Conservation (phyloP, 352 stramenopile genomes). For the Globisporangium nagaii region DNA sequence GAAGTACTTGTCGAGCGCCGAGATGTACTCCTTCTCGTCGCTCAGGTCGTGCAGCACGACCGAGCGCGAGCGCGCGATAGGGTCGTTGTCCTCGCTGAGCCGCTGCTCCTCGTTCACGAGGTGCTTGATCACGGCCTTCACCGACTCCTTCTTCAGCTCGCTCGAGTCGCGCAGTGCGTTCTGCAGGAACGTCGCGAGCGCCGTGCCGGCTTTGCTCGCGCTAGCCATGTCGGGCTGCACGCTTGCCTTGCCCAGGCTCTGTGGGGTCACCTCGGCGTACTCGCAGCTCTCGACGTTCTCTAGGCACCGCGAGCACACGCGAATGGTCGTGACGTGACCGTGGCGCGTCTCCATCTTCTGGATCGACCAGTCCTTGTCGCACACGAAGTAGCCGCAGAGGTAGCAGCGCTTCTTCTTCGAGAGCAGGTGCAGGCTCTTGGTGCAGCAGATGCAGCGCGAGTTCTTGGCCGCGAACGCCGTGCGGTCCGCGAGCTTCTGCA, state of each 20-base stretch:
- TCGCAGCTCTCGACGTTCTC: conserved; percentile 47
- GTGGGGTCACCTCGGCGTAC: conserved; percentile 34
- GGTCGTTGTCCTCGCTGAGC: not conserved
- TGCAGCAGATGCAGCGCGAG: conserved; percentile 50
- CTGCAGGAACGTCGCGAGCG: conserved; percentile 16
- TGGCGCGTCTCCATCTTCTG: conserved; percentile 20
- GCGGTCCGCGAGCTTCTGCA: conserved; percentile 45
- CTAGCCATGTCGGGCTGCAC: conserved; percentile 12
- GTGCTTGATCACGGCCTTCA: conserved; percentile 26
- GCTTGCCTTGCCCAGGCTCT: conserved; percentile 16
- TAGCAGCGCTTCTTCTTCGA: conserved; percentile 31
- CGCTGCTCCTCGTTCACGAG: conserved; percentile 13
- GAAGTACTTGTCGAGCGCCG: conserved; percentile 25
- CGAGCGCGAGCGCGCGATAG: not conserved
- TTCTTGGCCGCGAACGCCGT: conserved; percentile 42
- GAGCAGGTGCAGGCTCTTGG: conserved; percentile 31
- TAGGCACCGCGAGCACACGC: conserved; percentile 43
- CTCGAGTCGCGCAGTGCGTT: conserved; percentile 14
- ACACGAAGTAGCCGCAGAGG: conserved; percentile 33
- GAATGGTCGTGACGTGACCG: conserved; percentile 31
- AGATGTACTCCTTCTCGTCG: conserved; percentile 20
- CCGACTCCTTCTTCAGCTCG: conserved; percentile 11
- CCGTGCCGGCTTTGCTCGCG: not conserved
- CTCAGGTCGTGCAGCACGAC: not conserved
- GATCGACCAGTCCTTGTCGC: conserved; percentile 29